A percentile compares a stretch with the other conserved stretches of the same genome.
Conservation (phyloP, 495 filamentous ascomycete genomes). For the Collariella sp. region DNA sequence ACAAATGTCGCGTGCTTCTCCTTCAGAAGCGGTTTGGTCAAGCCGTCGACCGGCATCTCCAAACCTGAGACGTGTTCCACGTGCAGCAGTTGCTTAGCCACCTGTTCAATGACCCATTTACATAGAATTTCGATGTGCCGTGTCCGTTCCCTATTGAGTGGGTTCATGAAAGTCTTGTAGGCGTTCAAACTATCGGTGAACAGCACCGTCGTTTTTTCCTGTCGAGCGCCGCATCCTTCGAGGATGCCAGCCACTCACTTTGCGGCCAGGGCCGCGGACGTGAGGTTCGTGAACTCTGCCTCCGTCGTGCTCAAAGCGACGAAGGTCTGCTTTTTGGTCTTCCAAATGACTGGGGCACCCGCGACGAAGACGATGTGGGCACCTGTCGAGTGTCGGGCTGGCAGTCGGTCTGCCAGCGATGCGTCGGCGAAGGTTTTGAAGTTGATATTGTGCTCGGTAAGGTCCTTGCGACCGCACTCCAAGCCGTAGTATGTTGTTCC, state of each 20-base stretch:
- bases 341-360: not conserved
- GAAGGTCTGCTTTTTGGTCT: conserved; percentile 7
- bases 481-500: not conserved
- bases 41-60: no score
- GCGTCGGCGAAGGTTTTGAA: not conserved
- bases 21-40: no score
- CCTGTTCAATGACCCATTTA: conserved; percentile 1
- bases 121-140: not conserved
- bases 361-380: not conserved
- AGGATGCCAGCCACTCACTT: not conserved
- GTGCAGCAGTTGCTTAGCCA: no score
- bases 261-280: not conserved
- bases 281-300: not conserved
- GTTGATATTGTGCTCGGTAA: not conserved
- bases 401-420: not conserved
- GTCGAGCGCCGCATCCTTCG: not conserved
- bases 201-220: not conserved
- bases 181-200: not conserved
- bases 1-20: no score
- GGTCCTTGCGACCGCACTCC: not conserved
- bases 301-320: not conserved
- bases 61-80: no score
- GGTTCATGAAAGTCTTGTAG: not conserved
- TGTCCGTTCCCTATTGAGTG: not conserved
- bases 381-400: not conserved